Conservation (phyloP, 495 filamentous ascomycete species). For the Aspergillus campestris region DNA sequence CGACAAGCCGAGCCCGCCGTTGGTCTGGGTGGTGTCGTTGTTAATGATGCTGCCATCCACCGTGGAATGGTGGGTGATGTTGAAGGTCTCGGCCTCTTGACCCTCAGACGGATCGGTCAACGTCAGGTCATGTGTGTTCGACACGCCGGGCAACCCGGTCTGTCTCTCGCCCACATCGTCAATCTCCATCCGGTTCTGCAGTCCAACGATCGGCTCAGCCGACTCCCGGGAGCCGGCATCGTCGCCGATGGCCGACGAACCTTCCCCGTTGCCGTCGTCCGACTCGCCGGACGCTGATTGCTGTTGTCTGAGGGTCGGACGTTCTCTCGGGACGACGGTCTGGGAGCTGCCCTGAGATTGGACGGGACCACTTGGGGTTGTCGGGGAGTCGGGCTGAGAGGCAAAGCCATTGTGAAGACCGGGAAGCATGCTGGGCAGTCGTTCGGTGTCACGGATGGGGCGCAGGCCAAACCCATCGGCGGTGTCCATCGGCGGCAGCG, state of each 20-base stretch:
- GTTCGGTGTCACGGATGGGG: constrained; percentile 77
- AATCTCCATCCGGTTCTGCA: constrained; percentile 71
- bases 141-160: constrained; percentile 67
- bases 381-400: constrained; percentile 90
- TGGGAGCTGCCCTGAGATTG: constrained; percentile 41
- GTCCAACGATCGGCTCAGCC: constrained; percentile 64
- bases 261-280: constrained; percentile 79
- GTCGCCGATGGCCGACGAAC: constrained; percentile 47
- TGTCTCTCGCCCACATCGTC: constrained; percentile 69
- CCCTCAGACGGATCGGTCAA: constrained; percentile 74
- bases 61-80: constrained; percentile 85
- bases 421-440: constrained; percentile 77
- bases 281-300: constrained; percentile 79
- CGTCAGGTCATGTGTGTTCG: constrained; percentile 62
- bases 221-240: constrained; percentile 56
- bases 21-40: constrained; percentile 45
- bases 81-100: constrained; percentile 82
- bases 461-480: constrained; percentile 67
- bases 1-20: constrained; percentile 62
- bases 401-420: constrained; percentile 59
- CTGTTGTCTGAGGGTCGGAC: constrained; percentile 81
- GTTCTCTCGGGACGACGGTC: constrained; percentile 39
- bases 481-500: constrained; percentile 65
- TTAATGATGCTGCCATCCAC: constrained; percentile 86
- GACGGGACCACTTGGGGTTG: constrained; percentile 70